These are phyloP conservation scores for Hymenotorrendiella dingleyae DNA, from an alignment of 2,329 filamentous ascomycete species.

Conservation along the genomic window DNA sequence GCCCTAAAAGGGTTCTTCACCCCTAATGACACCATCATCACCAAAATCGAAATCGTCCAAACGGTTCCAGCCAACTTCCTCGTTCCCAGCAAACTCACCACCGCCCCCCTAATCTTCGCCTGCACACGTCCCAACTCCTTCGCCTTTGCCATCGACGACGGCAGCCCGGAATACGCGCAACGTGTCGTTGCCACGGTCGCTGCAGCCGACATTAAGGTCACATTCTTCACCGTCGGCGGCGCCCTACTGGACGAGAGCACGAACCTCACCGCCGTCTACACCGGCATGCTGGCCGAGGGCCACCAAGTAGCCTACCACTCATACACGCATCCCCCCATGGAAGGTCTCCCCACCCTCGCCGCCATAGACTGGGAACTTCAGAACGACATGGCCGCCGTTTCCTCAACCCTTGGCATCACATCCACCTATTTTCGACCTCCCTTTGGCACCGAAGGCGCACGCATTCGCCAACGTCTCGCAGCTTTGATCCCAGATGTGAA, in stretches of 20 bases:
- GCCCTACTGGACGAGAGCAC: conserved; percentile 52
- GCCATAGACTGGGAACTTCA: conserved; percentile 57
- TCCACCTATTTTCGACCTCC: conserved; percentile 62
- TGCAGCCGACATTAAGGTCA: conserved; percentile 57
- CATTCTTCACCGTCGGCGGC: conserved; percentile 65
- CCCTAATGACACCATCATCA: conserved; percentile 42
- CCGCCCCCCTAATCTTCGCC: conserved; percentile 53
- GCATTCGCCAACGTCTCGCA: conserved; percentile 58
- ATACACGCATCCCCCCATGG: conserved; percentile 63
- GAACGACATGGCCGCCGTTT: conserved; percentile 47
- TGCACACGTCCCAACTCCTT: conserved; percentile 65
- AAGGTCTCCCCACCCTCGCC: conserved; percentile 45
- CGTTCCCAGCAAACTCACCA: conserved; percentile 55
- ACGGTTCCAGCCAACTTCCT: conserved; percentile 44
- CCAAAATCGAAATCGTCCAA: conserved; percentile 55
- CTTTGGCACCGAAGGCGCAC: conserved; percentile 61
- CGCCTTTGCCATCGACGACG: conserved; percentile 68
- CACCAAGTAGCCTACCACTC: conserved; percentile 66
- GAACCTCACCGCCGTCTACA: conserved; percentile 59
- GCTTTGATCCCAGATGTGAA: conserved; percentile 45
- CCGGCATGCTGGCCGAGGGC: conserved; percentile 53
- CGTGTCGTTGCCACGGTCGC: conserved; percentile 56
- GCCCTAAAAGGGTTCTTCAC: conserved; percentile 61
- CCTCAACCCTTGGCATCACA: conserved; percentile 32
- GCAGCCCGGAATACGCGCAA: conserved; percentile 52